phyloP scores from a whole-genome alignment of 768 basidiomycete species.

The Trametopsis cervina region DNA sequence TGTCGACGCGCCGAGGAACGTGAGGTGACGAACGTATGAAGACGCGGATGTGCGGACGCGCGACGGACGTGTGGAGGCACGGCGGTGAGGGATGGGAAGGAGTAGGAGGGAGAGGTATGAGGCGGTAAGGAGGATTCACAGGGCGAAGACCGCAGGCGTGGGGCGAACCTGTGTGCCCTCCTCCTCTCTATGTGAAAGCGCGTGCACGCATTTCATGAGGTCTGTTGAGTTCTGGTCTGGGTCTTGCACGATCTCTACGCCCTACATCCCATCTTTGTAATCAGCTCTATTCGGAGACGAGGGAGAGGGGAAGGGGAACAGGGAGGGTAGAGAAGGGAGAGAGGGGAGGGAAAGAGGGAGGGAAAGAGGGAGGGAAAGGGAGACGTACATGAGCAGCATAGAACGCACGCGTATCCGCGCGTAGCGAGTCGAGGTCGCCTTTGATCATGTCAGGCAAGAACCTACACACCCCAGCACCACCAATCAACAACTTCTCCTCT shows the following conservation, averaged over 20 bases:
- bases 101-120: no score
- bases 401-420: conserved; percentile 62
- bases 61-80: no score
- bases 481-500: no score
- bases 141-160: no score
- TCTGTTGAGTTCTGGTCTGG: conserved; percentile 82
- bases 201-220: conserved; percentile 83
- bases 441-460: conserved; percentile 83
- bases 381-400: conserved; percentile 50
- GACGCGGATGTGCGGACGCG: no score
- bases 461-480: conserved; percentile 28
- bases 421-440: conserved; percentile 89
- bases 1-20: no score
- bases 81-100: no score
- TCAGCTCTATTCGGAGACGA: not conserved
- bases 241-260: conserved; percentile 62
- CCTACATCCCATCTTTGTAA: conserved; percentile 32
- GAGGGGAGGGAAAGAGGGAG: not conserved
- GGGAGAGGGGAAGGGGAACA: no score
- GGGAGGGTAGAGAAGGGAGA: no score
- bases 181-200: conserved; percentile 52
- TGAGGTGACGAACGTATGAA: no score
- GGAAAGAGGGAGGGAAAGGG: not conserved
- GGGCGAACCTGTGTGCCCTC: conserved; percentile 34
- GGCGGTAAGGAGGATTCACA: no score